Conservation (phyloP, 1,284 basidiomycete genomes). For the Trametes hirsuta region DNA sequence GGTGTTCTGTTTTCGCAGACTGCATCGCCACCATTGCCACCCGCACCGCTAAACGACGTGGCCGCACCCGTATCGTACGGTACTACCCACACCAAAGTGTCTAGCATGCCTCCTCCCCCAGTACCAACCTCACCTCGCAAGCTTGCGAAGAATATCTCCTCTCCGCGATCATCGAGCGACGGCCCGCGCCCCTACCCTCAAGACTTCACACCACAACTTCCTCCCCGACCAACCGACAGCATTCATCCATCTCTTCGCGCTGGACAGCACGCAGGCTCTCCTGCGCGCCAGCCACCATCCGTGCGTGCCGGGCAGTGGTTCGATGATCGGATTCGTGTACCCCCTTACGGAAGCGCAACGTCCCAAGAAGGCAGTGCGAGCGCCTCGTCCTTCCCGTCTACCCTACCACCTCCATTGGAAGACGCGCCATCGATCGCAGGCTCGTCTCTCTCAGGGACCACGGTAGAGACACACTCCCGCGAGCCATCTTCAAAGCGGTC, state of each 20-base stretch:
- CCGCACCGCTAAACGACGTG: constrained; percentile 64
- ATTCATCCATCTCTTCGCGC: constrained; percentile 75
- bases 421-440: background rate
- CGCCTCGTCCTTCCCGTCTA: constrained; percentile 7
- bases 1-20: constrained; percentile 58
- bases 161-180: constrained; percentile 19
- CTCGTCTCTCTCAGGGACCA: constrained; percentile 2
- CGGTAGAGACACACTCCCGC: constrained; percentile 4
- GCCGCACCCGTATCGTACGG: constrained; percentile 62
- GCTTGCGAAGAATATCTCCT: constrained; percentile 10
- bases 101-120: constrained; percentile 21
- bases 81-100: constrained; percentile 64
- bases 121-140: constrained; percentile 17
- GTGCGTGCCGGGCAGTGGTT: constrained; percentile 27
- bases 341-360: constrained; percentile 3
- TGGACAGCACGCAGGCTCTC: constrained; percentile 29
- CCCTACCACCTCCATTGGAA: constrained; percentile 5
- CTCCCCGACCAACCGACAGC: constrained; percentile 67
- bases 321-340: constrained; percentile 29
- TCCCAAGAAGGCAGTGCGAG: constrained; percentile 10
- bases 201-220: constrained; percentile 75
- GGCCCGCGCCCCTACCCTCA: constrained; percentile 36
- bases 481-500: constrained; percentile 21
- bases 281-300: constrained; percentile 27
- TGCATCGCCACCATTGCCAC: constrained; percentile 65